These are phyloP conservation scores for Geranium brycei DNA, from an alignment of 345 rosid genomes.

Conservation along the genomic window DNA sequence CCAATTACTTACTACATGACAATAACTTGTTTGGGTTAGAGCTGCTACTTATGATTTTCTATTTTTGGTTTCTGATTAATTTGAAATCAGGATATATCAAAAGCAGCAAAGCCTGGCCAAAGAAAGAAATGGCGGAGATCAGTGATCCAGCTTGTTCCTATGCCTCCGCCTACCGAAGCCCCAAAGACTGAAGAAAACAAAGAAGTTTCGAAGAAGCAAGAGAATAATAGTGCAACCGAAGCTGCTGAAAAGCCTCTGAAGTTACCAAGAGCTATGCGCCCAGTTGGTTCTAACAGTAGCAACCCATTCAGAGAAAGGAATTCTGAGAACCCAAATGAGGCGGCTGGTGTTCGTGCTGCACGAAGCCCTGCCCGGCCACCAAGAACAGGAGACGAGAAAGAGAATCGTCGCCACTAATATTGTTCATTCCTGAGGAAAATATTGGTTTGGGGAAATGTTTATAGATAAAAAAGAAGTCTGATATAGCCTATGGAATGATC, in stretches of 20 bases:
- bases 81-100: conserved; percentile 45
- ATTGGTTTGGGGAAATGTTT: too few species aligned
- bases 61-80: background rate
- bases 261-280: conserved; percentile 70
- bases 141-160: conserved; percentile 61
- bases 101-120: conserved; percentile 48
- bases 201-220: conserved; percentile 21
- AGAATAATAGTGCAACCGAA: conserved; percentile 3
- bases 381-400: conserved; percentile 60
- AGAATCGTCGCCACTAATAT: conserved; percentile 22
- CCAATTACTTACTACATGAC: too few species aligned
- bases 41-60: too few species aligned
- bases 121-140: conserved; percentile 76
- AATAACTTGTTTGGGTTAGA: too few species aligned
- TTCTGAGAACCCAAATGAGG: conserved; percentile 34
- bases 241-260: conserved; percentile 28
- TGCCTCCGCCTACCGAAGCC: conserved; percentile 31
- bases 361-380: conserved; percentile 32
- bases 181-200: conserved; percentile 10
- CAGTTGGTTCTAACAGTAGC: conserved; percentile 43
- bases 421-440: background rate
- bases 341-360: conserved; percentile 18
- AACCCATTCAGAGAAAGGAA: conserved; percentile 71
- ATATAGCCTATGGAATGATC: background rate
- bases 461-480: background rate